Base-by-base conservation (phyloP, 2,329 filamentous ascomycete species). In the Lasiodiplodia sp. region DNA sequence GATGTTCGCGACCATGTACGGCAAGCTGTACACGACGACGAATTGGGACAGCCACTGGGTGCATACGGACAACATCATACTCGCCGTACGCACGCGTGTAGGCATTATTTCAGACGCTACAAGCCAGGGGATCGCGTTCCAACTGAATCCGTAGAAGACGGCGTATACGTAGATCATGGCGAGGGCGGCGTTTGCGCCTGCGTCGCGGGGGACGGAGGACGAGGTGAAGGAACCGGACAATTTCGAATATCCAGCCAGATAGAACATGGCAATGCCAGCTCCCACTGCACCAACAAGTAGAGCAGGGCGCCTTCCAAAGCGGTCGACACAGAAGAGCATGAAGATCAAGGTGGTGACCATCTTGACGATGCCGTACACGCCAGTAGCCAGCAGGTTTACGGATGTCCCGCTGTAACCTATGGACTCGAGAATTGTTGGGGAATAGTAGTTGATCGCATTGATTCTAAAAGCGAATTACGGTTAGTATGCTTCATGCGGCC, bases 31-130 rank as follows among this genome's bases (percentile, higher is more conserved):
- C 1, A 90, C 90, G 68, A 92, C 88, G 12, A 92, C 86, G 70
- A 92, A 91, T 75, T 92, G 92, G 78, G 92, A 92, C 4, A 92
- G 78, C 90, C 90, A 92, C 74, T 92, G 89, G 0, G 88, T 91
- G 2, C 87, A 88, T 0, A 90, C 89, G 0, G 86, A 90, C 63
- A 92, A 82, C 2, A 89, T 86, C 10, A 92, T 89, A 73, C 92
- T 92, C 71, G 90, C 80, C n/a, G 87, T 87, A 67, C 91, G 83
- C 8, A 92, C 82, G 44, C 90, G 83, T 0, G 89, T 88, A 6
- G 88, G 89, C 0, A 90, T 89, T 68, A 92, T 92, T 78, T 92
- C 90, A 28, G 86, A 86, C 3, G 91, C 86, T 73, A 92, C 88
- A 73, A 92, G 91, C 90, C 90, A 92, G 79, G 88, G 91, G 31